Conservation (phyloP, 139 green algal genomes). For the Chlamydomonas sphaeroides region DNA sequence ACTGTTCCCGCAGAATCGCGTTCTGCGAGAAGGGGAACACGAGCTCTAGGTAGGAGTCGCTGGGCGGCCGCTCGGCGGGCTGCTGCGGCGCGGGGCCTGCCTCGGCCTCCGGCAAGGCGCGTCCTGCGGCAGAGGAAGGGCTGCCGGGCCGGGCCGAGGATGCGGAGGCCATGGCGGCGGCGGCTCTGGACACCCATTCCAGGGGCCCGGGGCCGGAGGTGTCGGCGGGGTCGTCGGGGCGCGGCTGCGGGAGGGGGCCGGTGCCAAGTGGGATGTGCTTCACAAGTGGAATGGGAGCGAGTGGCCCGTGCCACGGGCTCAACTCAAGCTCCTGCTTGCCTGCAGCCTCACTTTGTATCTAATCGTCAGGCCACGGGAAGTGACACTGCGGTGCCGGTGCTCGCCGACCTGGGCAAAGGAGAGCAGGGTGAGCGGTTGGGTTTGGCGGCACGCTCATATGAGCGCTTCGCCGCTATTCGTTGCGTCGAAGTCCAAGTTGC, state of each 20-base stretch:
- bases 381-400: conserved; percentile 5
- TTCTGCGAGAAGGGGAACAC: conserved; percentile 47
- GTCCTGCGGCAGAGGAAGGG: background rate
- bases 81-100: too few relatives aligned
- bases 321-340: background rate
- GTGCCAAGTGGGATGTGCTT: too few relatives aligned
- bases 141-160: too few relatives aligned
- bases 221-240: background rate
- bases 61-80: background rate
- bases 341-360: conserved; percentile 8
- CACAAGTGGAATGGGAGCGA: too few relatives aligned
- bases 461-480: too few relatives aligned
- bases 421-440: too few relatives aligned
- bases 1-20: conserved; percentile 12
- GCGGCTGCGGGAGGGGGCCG: background rate
- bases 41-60: conserved; percentile 49
- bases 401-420: too few relatives aligned
- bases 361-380: background rate
- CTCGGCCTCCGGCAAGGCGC: background rate
- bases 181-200: background rate
- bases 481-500: too few relatives aligned
- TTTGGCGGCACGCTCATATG: too few relatives aligned
- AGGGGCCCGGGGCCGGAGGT: background rate
- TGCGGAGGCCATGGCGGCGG: too few relatives aligned
- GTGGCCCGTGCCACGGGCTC: background rate